These are phyloP conservation scores for Brassica hybrid DNA, from an alignment of 441 rosid genomes.

Conservation along the genomic window DNA sequence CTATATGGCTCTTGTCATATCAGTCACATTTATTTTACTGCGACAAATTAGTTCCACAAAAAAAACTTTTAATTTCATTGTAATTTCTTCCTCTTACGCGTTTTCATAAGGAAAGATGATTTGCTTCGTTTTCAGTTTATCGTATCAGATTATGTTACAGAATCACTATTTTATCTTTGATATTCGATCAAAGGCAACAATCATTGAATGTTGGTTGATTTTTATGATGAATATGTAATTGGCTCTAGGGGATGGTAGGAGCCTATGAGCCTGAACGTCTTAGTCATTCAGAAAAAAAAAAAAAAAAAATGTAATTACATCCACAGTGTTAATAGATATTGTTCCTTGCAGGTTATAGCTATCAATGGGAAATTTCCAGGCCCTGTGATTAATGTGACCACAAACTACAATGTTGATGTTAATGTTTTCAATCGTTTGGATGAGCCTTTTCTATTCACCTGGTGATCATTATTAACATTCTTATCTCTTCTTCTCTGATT, in stretches of 20 bases:
- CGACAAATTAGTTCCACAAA: too few species aligned
- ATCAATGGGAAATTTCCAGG: constrained; percentile 85
- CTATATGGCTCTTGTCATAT: too few species aligned
- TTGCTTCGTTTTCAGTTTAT: background rate
- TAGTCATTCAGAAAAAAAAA: background rate
- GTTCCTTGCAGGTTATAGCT: constrained; percentile 69
- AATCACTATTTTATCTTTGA: background rate
- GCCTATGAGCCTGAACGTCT: background rate
- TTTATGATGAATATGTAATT: background rate
- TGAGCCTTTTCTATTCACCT: constrained; percentile 81
- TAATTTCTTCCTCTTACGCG: background rate
- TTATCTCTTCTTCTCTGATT: background rate
- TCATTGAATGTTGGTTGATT: background rate
- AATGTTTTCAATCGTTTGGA: constrained; percentile 76
- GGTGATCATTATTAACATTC: constrained; percentile 48
- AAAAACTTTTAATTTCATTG: too few species aligned
- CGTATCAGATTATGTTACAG: background rate
- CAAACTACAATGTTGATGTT: constrained; percentile 71
- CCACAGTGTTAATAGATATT: background rate
- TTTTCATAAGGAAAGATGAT: background rate
- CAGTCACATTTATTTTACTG: too few species aligned
- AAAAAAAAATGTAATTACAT: background rate
- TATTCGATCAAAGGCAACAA: background rate
- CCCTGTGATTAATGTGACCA: constrained; percentile 68
- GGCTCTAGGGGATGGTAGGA: background rate